phyloP scores from a whole-genome alignment of 2,329 filamentous ascomycete species.

The Venturia nashicola region DNA sequence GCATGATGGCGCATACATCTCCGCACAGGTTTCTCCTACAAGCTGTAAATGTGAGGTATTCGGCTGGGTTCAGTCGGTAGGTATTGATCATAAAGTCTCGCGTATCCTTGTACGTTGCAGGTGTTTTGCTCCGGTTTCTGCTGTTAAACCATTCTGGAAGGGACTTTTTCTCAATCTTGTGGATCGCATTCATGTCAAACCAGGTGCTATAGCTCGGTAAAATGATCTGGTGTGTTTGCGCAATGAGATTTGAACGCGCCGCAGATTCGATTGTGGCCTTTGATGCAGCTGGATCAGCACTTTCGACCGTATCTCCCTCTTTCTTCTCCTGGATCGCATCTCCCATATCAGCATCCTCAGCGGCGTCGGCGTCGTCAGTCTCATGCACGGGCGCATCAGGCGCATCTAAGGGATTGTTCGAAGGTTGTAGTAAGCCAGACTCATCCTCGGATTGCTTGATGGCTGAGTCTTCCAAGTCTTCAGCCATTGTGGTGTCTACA shows the following conservation, averaged over 20 bases:
- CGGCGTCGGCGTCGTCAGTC: slow-evolving; percentile 44
- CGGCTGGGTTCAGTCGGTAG: slow-evolving; percentile 86
- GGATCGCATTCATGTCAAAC: slow-evolving; percentile 96
- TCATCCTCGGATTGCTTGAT: slow-evolving; percentile 40
- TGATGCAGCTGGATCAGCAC: slow-evolving; percentile 37
- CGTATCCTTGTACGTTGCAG: slow-evolving; percentile 96
- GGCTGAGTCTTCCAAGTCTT: slow-evolving; percentile 15
- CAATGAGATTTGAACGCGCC: slow-evolving; percentile 81
- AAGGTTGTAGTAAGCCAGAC: slow-evolving; percentile 45
- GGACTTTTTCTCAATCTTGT: slow-evolving; percentile 85
- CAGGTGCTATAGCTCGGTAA: slow-evolving; percentile 95
- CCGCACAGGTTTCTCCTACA: slow-evolving; percentile 90
- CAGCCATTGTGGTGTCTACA: slow-evolving; percentile 49
- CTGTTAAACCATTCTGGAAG: slow-evolving; percentile 98
- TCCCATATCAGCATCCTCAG: slow-evolving; percentile 61
- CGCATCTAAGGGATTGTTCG: slow-evolving; percentile 58
- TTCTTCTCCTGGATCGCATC: slow-evolving; percentile 26
- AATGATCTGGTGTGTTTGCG: slow-evolving; percentile 91
- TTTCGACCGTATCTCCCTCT: slow-evolving; percentile 18
- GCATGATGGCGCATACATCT: slow-evolving; percentile 98
- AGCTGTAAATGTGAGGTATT: slow-evolving; percentile 94
- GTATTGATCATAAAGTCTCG: slow-evolving; percentile 99
- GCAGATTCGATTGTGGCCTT: slow-evolving; percentile 76
- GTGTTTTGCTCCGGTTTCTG: slow-evolving; percentile 94
- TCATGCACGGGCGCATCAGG: slow-evolving; percentile 47